Evolutionary conservation across 176 grass and related monocot species (phyloP).

Genomic region (Bonia amplexicaulis): DNA sequence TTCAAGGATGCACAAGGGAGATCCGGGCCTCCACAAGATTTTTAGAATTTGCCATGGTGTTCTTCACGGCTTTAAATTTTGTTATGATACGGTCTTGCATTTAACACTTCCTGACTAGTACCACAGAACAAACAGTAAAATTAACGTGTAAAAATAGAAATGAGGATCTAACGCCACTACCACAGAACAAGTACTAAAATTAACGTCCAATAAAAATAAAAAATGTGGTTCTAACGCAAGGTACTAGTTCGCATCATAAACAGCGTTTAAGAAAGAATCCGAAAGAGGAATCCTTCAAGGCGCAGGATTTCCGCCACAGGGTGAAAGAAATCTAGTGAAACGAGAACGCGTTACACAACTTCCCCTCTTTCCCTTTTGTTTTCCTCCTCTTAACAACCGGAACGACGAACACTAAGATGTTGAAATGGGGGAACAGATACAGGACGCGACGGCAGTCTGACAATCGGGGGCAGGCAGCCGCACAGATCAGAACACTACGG

Average conservation of each 20-base stretch:
- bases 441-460: background rate
- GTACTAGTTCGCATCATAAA: background rate
- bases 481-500: background rate
- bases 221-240: background rate
- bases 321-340: background rate
- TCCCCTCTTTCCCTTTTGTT: background rate
- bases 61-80: background rate
- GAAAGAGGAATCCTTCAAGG: background rate
- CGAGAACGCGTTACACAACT: background rate
- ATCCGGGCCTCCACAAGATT: background rate
- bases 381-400: background rate
- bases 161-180: background rate
- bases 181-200: too few relatives aligned
- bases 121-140: background rate
- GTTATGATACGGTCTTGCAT: background rate
- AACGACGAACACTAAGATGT: background rate
- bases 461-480: background rate
- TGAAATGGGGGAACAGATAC: background rate
- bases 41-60: background rate
- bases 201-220: too few relatives aligned
- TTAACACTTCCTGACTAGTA: background rate
- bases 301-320: background rate
- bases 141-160: background rate
- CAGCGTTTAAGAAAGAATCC: background rate
- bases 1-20: background rate